Evolutionary conservation across 176 grass and related monocot genomes (phyloP), one percentile per base, ranked within the genome.

Genomic region (Oryza officinalis): DNA sequence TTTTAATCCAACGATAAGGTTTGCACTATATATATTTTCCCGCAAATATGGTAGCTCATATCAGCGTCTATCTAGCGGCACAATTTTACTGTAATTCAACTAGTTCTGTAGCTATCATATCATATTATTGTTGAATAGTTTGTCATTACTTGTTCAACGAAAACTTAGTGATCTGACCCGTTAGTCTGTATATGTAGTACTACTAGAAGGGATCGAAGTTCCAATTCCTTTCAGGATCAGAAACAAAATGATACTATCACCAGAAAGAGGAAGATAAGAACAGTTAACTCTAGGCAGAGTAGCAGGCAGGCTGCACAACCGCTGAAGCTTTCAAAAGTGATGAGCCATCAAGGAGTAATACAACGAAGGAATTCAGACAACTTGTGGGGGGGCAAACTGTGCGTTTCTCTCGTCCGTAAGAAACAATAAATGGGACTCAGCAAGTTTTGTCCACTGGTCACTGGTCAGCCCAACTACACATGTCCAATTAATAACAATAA

Each of bases 261-360:
- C 10, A 61, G 57, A 61, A n/a, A 10, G 5, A 75, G 4, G 46
- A 77, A 26, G 74, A 66, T 38, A 54, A 63, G 50, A 35, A 27
- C 75, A 85, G 27, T 31, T 9, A 31, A 31, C 45, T 22, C 6
- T 27, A 25, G 79, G 40, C 28, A 18, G 18, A 6, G 13, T 17
- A 50, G 78, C 65, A 76, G 6, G 69, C 14, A 31, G 20, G 59
- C 12, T 33, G 66, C 83, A 69, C 25, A 12, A 4, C 9, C 10
- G 69, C 61, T 67, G 60, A 31, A 41, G 61, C 23, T 60, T 75
- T 74, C 70, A 26, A 60, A 26, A 69, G 70, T 67, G 32, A 30
- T 14, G 40, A 45, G 30, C 38, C 52, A 71, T 61, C 57, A 25
- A 17, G 57, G 22, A 61, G n/a, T 38, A 38, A 23, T 14, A 22